Conservation (phyloP, 371 early-diverging fungal genomes). For the Parasitella parasitica region DNA sequence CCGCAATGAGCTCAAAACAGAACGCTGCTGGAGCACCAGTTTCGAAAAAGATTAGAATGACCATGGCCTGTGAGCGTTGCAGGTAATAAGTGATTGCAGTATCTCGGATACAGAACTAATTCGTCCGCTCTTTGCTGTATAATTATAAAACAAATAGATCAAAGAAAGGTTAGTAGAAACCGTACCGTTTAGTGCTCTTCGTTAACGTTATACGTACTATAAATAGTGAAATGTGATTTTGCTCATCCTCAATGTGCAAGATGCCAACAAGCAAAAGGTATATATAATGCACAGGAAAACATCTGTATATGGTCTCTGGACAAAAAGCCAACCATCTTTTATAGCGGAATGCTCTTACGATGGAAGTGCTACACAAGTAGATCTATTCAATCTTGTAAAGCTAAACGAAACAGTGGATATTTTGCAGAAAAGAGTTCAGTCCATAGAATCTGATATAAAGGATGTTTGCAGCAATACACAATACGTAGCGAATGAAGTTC, state of each 20-base stretch:
- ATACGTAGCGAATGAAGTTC: conserved; percentile 32
- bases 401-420: conserved; percentile 42
- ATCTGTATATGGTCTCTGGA: too few species aligned
- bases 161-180: too few species aligned
- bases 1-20: conserved; percentile 10
- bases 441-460: conserved; percentile 35
- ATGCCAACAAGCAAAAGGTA: conserved; percentile 47
- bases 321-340: too few species aligned
- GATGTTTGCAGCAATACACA: conserved; percentile 33
- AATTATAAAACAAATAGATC: conserved; percentile 16
- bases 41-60: conserved; percentile 52
- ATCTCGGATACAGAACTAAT: not conserved
- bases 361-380: conserved; percentile 50
- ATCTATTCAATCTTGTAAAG: conserved; percentile 46
- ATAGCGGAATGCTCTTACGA: conserved; percentile 46
- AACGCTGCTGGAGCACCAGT: conserved; percentile 10
- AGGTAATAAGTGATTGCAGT: conserved; percentile 22
- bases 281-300: not conserved
- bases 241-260: conserved; percentile 46
- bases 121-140: not conserved
- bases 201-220: too few species aligned
- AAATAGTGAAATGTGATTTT: conserved; percentile 57
- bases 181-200: too few species aligned
- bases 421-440: conserved; percentile 33
- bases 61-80: conserved; percentile 56